phyloP scores from a whole-genome alignment of 2,329 filamentous ascomycete genomes.

The Ramularia endophylla region DNA sequence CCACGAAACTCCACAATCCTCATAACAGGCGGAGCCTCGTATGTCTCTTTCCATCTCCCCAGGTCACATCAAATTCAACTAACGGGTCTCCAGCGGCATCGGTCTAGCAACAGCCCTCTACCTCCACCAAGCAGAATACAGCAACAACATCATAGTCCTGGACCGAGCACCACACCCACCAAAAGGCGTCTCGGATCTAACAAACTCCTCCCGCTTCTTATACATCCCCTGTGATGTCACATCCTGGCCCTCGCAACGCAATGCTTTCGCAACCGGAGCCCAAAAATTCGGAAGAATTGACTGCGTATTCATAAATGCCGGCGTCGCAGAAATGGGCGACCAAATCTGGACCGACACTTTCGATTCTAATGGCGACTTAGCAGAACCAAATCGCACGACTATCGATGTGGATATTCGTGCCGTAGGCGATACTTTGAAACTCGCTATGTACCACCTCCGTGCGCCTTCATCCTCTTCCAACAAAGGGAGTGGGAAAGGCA shows the following conservation, averaged over 20 bases:
- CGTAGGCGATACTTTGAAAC: conserved; percentile 41
- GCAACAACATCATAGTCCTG: conserved; percentile 27
- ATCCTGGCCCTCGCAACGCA: conserved; percentile 41
- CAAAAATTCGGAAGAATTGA: conserved; percentile 41
- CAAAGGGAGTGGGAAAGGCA: conserved; percentile 25
- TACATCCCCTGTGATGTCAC: conserved; percentile 40
- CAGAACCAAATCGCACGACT: conserved; percentile 41
- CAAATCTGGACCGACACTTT: conserved; percentile 45
- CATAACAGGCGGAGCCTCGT: conserved; percentile 26
- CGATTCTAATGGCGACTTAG: conserved; percentile 37
- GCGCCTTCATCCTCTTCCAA: conserved; percentile 20
- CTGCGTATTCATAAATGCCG: conserved; percentile 46
- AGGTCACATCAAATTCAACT: not conserved
- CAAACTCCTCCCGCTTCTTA: conserved; percentile 24
- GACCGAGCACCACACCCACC: conserved; percentile 18
- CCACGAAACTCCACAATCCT: conserved; percentile 24
- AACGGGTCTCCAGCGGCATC: conserved; percentile 25
- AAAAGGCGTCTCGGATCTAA: conserved; percentile 14
- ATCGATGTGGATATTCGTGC: conserved; percentile 44
- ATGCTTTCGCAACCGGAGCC: conserved; percentile 39
- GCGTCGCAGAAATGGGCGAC: conserved; percentile 43
- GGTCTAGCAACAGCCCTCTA: conserved; percentile 27
- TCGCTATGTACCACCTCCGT: conserved; percentile 44
- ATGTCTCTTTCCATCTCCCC: not conserved
- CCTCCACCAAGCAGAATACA: conserved; percentile 22